Percentiles rank a stretch among this genome's conserved stretches.
These are phyloP conservation scores for Metschnikowia peoriensis DNA, from an alignment of 805 yeast genomes.

Conservation along the genomic window DNA sequence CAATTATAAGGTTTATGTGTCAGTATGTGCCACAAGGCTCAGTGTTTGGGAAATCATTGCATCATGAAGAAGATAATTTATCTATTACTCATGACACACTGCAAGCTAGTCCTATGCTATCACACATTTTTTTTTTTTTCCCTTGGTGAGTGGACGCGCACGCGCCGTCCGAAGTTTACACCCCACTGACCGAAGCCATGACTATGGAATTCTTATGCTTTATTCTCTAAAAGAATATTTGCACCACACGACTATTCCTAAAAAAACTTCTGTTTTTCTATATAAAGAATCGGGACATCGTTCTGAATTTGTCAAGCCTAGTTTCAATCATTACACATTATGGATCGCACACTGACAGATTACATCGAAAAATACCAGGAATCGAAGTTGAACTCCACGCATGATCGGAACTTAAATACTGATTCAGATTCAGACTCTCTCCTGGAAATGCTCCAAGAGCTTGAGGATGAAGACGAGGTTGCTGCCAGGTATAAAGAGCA, in stretches of 20 bases:
- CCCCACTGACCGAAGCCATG: neutral
- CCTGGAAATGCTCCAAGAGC: slow-evolving; percentile 40
- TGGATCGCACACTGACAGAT: slow-evolving; percentile 33
- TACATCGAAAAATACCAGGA: slow-evolving; percentile 48
- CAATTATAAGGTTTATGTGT: neutral
- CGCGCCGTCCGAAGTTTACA: neutral
- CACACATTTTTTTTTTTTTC: neutral
- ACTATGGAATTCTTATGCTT: neutral
- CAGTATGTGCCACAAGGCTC: neutral
- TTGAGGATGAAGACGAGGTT: slow-evolving; percentile 48
- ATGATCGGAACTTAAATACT: slow-evolving; percentile 13
- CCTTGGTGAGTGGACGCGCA: neutral
- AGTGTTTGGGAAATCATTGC: too few relatives aligned
- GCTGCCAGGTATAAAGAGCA: slow-evolving; percentile 56
- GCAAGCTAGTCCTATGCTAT: too few relatives aligned
- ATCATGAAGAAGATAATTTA: too few relatives aligned
- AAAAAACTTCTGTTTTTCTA: too few relatives aligned
- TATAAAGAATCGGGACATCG: too few relatives aligned
- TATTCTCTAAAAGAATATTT: too few relatives aligned
- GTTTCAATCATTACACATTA: slow-evolving; percentile 6
- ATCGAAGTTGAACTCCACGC: slow-evolving; percentile 22
- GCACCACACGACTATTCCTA: neutral
- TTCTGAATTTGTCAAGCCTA: too few relatives aligned
- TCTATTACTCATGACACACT: too few relatives aligned
- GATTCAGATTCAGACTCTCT: slow-evolving; percentile 36